Evolutionary conservation across 495 filamentous ascomycete species (phyloP).

Genomic region (Thermothielavioides terrestris): DNA sequence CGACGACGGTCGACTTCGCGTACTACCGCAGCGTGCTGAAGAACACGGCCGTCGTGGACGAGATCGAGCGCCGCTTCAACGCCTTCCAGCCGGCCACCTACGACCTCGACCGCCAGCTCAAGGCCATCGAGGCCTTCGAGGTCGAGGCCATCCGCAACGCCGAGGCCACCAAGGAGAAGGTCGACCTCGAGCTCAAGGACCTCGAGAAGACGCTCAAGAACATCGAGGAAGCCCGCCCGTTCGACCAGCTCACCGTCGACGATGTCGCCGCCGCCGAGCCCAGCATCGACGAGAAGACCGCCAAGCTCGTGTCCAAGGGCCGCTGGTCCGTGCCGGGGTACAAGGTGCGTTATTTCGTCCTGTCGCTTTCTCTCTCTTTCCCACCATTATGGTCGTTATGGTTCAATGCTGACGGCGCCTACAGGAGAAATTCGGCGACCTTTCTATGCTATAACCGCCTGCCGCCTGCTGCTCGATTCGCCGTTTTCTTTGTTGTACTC

Average conservation of each 20-base stretch:
- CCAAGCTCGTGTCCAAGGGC: constrained; percentile 88
- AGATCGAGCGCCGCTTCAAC: constrained; percentile 91
- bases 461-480: constrained; percentile 9
- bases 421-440: constrained; percentile 97
- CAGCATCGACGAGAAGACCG: constrained; percentile 90
- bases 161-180: constrained; percentile 86
- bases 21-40: constrained; percentile 87
- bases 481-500: constrained; percentile 47
- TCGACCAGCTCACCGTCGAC: constrained; percentile 96
- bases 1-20: constrained; percentile 81
- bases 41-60: constrained; percentile 87
- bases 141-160: constrained; percentile 94
- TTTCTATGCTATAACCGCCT: constrained; percentile 67
- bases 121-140: constrained; percentile 97
- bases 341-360: constrained; percentile 61
- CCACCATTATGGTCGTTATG: not conserved
- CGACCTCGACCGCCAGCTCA: constrained; percentile 84
- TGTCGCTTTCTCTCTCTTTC: not conserved
- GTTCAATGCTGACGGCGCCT: constrained; percentile 7
- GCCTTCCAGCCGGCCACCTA: constrained; percentile 84
- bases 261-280: constrained; percentile 87
- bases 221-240: constrained; percentile 91
- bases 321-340: constrained; percentile 97
- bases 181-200: constrained; percentile 86
- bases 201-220: constrained; percentile 90